Conservation (phyloP, 1,284 basidiomycete genomes). For the Coniophora puteana region DNA sequence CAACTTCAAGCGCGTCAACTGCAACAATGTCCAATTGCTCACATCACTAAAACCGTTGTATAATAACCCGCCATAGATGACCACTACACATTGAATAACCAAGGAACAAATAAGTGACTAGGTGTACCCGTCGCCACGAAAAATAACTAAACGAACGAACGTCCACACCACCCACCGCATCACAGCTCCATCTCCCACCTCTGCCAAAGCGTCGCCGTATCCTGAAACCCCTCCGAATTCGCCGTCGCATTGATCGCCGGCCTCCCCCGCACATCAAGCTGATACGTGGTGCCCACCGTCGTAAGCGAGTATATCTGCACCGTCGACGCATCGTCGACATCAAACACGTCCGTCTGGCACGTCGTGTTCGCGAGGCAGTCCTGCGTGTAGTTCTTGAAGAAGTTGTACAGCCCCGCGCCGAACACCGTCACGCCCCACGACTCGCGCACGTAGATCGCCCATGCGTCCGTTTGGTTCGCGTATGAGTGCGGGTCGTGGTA, state of each 20-base stretch:
- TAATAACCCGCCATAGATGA: too few species aligned
- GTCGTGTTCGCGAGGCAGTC: slow-evolving; percentile 23
- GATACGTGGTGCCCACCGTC: slow-evolving; percentile 34
- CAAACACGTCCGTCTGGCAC: slow-evolving; percentile 38
- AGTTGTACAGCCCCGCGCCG: slow-evolving; percentile 39
- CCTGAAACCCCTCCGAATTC: neutral
- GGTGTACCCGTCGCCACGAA: too few species aligned
- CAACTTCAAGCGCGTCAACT: too few species aligned
- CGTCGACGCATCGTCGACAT: slow-evolving; percentile 32
- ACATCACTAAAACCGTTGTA: too few species aligned
- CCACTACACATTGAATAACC: too few species aligned
- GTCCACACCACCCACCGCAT: too few species aligned
- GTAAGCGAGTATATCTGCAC: slow-evolving; percentile 36
- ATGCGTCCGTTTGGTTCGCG: slow-evolving; percentile 26
- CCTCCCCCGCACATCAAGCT: slow-evolving; percentile 32
- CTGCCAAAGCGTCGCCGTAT: neutral
- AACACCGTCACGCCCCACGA: slow-evolving; percentile 37
- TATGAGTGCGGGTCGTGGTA: slow-evolving; percentile 34
- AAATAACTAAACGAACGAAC: too few species aligned
- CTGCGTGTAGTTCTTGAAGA: slow-evolving; percentile 36
- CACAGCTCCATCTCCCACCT: too few species aligned
- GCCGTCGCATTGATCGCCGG: slow-evolving; percentile 26
- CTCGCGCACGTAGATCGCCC: slow-evolving; percentile 33
- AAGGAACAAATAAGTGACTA: too few species aligned
- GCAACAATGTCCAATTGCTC: too few species aligned